These are phyloP conservation scores for Penicillium flavigenum DNA, from an alignment of 495 filamentous ascomycete genomes.

Conservation along the genomic window DNA sequence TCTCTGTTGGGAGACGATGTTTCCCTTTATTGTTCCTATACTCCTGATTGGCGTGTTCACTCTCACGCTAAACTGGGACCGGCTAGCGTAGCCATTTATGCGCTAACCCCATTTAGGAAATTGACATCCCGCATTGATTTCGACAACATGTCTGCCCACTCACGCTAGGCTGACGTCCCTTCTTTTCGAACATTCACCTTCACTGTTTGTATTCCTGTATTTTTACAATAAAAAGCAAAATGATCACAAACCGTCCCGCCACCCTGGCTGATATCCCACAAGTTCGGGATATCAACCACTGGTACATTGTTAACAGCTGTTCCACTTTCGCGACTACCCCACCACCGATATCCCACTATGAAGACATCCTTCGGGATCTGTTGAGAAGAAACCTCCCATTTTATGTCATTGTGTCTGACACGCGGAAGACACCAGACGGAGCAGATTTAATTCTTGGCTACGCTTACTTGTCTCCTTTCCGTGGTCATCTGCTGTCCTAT, in stretches of 20 bases:
- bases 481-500: conserved; percentile 28
- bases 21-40: background rate
- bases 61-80: background rate
- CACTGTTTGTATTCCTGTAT: background rate
- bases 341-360: conserved; percentile 20
- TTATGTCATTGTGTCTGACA: conserved; percentile 24
- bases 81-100: background rate
- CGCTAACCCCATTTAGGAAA: background rate
- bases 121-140: conserved; percentile 4
- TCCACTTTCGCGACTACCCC: conserved; percentile 28
- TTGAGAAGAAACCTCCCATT: conserved; percentile 25
- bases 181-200: background rate
- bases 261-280: conserved; percentile 25
- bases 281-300: conserved; percentile 29
- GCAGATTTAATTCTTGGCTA: conserved; percentile 28
- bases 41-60: background rate
- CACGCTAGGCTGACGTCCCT: background rate
- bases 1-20: background rate
- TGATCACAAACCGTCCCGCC: conserved; percentile 21
- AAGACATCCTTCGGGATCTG: conserved; percentile 20
- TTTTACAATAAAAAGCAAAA: background rate
- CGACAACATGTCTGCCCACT: conserved; percentile 4
- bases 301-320: conserved; percentile 32
- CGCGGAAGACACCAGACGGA: conserved; percentile 5
- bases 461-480: conserved; percentile 29